Evolutionary conservation across 2,329 filamentous ascomycete species (phyloP).

Genomic region (Epicoccum sorghinum): DNA sequence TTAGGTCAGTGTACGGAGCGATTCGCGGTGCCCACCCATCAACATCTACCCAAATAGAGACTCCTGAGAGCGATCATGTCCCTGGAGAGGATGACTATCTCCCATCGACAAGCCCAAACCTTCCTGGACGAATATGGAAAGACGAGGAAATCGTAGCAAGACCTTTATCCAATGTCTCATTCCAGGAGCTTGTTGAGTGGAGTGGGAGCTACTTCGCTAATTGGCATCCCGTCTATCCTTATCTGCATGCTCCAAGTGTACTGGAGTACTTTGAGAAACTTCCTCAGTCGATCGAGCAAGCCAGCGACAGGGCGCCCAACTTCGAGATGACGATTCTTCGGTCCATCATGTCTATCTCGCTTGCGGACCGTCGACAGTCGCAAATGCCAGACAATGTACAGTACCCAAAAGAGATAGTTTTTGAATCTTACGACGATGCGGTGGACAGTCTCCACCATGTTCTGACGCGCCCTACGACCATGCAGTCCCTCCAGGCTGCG

Average conservation of each 20-base stretch:
- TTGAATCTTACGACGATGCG: conserved; percentile 57
- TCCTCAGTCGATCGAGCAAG: conserved; percentile 40
- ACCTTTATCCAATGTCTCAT: conserved; percentile 37
- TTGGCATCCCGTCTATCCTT: conserved; percentile 65
- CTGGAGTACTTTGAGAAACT: conserved; percentile 55
- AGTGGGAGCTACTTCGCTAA: conserved; percentile 62
- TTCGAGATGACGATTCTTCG: conserved; percentile 54
- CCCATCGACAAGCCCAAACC: conserved; percentile 29
- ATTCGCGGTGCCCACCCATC: conserved; percentile 44
- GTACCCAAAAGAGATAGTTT: conserved; percentile 55
- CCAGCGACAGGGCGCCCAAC: conserved; percentile 27
- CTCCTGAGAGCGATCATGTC: conserved; percentile 52
- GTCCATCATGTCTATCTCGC: conserved; percentile 60
- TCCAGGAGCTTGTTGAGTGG: conserved; percentile 59
- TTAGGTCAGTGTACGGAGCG: conserved; percentile 60
- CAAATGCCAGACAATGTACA: conserved; percentile 22
- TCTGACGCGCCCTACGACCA: conserved; percentile 55
- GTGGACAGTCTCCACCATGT: conserved; percentile 57
- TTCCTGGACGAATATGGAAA: conserved; percentile 32
- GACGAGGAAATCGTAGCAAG: conserved; percentile 38
- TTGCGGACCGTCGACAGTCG: conserved; percentile 59
- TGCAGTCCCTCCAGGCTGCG: conserved; percentile 55
- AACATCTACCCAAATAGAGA: conserved; percentile 22
- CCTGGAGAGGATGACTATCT: conserved; percentile 64
- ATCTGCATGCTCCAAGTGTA: conserved; percentile 61